Conservation (phyloP, 106 monocot genomes). For the Gastrodia elata region DNA sequence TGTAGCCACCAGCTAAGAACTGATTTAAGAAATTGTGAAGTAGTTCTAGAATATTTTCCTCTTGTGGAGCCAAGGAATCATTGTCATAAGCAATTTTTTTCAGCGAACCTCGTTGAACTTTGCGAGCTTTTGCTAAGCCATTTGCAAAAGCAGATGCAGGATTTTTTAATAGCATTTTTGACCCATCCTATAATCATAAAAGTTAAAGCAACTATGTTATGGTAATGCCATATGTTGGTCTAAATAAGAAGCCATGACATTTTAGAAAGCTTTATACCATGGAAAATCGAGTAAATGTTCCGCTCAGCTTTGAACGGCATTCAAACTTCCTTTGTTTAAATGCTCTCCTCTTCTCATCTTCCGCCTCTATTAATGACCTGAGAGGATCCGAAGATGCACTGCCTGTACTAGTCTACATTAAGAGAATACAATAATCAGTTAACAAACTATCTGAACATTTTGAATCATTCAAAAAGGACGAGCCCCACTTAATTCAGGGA, state of each 20-base stretch:
- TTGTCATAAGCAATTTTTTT: slow-evolving; percentile 81
- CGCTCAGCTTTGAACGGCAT: slow-evolving; percentile 42
- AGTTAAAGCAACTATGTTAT: not conserved
- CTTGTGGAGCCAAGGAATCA: slow-evolving; percentile 26
- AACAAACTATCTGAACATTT: slow-evolving; percentile 2
- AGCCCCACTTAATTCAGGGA: no score
- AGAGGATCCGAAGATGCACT: slow-evolving; percentile 55
- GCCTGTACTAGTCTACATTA: slow-evolving; percentile 41
- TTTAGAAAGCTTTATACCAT: slow-evolving; percentile 35
- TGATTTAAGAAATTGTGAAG: slow-evolving; percentile 58
- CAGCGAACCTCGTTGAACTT: slow-evolving; percentile 59
- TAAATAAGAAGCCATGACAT: not conserved
- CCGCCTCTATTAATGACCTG: slow-evolving; percentile 64
- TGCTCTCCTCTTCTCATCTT: slow-evolving; percentile 48
- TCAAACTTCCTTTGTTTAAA: slow-evolving; percentile 38
- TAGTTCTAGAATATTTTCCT: slow-evolving; percentile 37
- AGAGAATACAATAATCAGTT: not conserved
- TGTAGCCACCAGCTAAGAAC: slow-evolving; percentile 76
- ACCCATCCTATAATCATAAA: slow-evolving; percentile 57
- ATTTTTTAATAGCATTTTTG: slow-evolving; percentile 66
- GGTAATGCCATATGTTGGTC: slow-evolving; percentile 4
- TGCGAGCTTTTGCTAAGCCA: slow-evolving; percentile 39
- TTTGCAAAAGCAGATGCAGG: slow-evolving; percentile 42
- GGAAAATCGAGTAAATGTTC: slow-evolving; percentile 59
- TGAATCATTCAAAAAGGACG: not conserved